Evolutionary conservation across 2,329 filamentous ascomycete genomes (phyloP), one percentile per base, ranked within the genome.

Genomic region (Dactylonectria macrodidyma): DNA sequence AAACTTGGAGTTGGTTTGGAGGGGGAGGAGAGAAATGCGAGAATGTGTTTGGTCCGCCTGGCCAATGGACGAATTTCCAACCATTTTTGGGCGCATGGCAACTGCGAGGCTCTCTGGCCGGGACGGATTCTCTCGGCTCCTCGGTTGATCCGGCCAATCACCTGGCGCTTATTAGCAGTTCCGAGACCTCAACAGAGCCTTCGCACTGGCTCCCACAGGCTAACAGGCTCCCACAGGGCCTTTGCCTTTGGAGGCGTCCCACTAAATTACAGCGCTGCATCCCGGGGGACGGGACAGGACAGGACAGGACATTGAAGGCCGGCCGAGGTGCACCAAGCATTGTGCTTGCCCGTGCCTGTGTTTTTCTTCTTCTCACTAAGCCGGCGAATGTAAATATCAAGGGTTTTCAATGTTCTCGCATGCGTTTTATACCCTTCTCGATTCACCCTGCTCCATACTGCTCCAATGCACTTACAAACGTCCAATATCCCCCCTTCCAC

Each of bases 81-180:
- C 67, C 67, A 73, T 75, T 75, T 75, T 74, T 64, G 71, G 71
- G 63, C 63, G 52, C 61, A 55, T 54, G 68, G 65, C 69, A 65
- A 52, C 55, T 56, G 71, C 74, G 70, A 77, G 75, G 71, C 75
- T 75, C 72, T 65, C 72, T 65, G 62, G 65, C 63, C 68, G 72
- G 72, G 62, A 76, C 71, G 73, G 71, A 71, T 72, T 69, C 68
- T 73, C 71, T 78, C 78, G 78, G 78, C 74, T 79, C 74, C 78
- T 80, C 79, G 79, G 79, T 75, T 77, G 69, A 78, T 66, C 71
- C 65, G 63, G 54, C 79, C 79, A 81, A 81, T 81, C 78, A 81
- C 67, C 58, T 61, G 3, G 48, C 44, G 62, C 74, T 74, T 76
- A 76, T 76, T 75, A 76, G 72, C 66, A 76, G 73, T 65, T 50